Evolutionary conservation across 2,329 filamentous ascomycete genomes (phyloP).

Genomic region (Colletotrichum costaricense): DNA sequence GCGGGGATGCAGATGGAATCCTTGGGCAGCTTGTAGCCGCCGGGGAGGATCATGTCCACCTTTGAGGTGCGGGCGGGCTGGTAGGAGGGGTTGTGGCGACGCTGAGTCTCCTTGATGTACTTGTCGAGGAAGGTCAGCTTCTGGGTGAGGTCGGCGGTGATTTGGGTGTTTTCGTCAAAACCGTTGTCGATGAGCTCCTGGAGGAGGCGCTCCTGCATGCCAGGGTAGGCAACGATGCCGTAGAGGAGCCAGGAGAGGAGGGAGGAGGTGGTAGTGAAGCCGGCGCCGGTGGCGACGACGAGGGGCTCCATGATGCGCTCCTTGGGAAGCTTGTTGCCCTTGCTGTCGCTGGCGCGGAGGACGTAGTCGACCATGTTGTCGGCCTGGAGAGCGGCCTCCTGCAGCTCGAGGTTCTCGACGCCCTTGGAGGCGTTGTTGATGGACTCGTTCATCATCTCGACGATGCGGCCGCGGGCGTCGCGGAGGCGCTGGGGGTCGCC

Average conservation of each 20-base stretch:
- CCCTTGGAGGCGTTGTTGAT: slow-evolving; percentile 52
- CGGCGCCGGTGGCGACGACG: slow-evolving; percentile 65
- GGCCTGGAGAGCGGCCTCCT: slow-evolving; percentile 62
- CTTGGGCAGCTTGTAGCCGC: slow-evolving; percentile 66
- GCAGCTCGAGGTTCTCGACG: slow-evolving; percentile 52
- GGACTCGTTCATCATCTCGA: slow-evolving; percentile 50
- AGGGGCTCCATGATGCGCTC: slow-evolving; percentile 52
- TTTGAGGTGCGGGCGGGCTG: slow-evolving; percentile 69
- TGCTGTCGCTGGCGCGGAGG: slow-evolving; percentile 62
- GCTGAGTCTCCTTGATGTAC: slow-evolving; percentile 71
- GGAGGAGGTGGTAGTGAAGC: slow-evolving; percentile 70
- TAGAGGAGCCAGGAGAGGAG: slow-evolving; percentile 70
- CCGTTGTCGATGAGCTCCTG: slow-evolving; percentile 67
- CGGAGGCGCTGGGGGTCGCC: slow-evolving; percentile 62
- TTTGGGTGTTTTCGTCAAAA: slow-evolving; percentile 53
- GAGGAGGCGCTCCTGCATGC: slow-evolving; percentile 66
- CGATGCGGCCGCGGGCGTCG: slow-evolving; percentile 45
- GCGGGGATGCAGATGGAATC: slow-evolving; percentile 65
- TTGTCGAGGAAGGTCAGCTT: slow-evolving; percentile 64
- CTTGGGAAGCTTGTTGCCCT: slow-evolving; percentile 64
- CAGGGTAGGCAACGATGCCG: slow-evolving; percentile 62
- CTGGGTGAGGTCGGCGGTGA: slow-evolving; percentile 59
- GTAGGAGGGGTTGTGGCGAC: slow-evolving; percentile 70
- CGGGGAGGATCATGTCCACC: slow-evolving; percentile 66
- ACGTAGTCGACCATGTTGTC: slow-evolving; percentile 62